Evolutionary conservation across 306 rosid species (phyloP), one percentile per base, ranked within the genome.

Genomic region (Castanea crenata): DNA sequence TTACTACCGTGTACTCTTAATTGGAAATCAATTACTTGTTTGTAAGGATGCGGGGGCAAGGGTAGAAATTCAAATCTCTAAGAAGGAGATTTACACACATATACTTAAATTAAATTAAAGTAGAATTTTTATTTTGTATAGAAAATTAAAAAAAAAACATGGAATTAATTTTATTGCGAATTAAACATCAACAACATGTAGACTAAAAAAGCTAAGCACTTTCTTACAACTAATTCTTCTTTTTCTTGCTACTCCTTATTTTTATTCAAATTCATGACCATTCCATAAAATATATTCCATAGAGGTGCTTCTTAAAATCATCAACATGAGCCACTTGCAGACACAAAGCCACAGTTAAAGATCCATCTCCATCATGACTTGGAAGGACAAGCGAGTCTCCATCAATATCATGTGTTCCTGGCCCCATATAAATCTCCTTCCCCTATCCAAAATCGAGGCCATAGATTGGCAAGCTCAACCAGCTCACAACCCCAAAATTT

Each of bases 391-490:
- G 52, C n/a, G 80, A 58, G 58, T 83, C 82, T 8, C 93, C 97
- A 74, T 92, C 97, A 5, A 21, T 31, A 4, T 65, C 84, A 71
- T 86, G 83, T 0, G 89, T 52, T 4, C 88, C 88, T 0, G 89
- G 88, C 3, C 90, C 91, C 85, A 87, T 86, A 54, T 81, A 83
- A 32, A 79, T 41, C 31, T 88, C 89, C 41, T 85, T 89, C 2
- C 93, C 91, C 94, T 90, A 88, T 5, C 97, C 97, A 78, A 92
- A 90, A 69, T 92, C 92, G 31, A 83, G 74, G 8, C 85, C 92
- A 67, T 88, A 77, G 0, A 90, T 21, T 0, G 94, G 91, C 41
- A 92, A 31, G 0, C 88, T 82, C 70, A 92, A 69, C 97, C 92
- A 92, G 65, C 89, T 86, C 29, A 83, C 89, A 1, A 88, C 84